These are phyloP conservation scores for Alnus rubra DNA, from an alignment of 306 rosid species.

Conservation along the genomic window DNA sequence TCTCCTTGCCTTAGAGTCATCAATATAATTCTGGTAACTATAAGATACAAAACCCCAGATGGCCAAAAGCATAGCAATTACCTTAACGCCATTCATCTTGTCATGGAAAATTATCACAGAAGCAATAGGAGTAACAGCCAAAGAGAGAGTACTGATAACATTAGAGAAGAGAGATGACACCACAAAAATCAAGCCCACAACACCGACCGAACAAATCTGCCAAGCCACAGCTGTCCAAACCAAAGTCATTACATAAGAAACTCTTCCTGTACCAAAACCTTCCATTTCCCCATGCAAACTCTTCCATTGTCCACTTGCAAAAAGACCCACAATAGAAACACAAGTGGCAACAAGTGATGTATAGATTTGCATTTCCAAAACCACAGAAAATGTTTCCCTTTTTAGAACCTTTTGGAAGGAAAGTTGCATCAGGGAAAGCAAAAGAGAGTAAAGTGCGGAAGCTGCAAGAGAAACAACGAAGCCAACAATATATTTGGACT, in stretches of 20 bases:
- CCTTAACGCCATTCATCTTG: slow-evolving; percentile 79
- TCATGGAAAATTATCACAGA: slow-evolving; percentile 77
- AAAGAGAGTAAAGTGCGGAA: slow-evolving; percentile 74
- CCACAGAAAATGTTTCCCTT: slow-evolving; percentile 81
- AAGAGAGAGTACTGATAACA: slow-evolving; percentile 81
- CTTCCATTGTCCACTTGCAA: slow-evolving; percentile 80
- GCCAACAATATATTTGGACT: slow-evolving; percentile 49
- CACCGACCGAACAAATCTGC: slow-evolving; percentile 92
- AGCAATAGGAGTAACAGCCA: slow-evolving; percentile 87
- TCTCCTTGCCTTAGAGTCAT: slow-evolving; percentile 54
- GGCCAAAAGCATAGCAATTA: slow-evolving; percentile 86
- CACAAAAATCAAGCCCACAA: slow-evolving; percentile 77
- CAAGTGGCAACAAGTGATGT: slow-evolving; percentile 74
- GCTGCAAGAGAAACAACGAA: slow-evolving; percentile 81
- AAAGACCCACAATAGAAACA: slow-evolving; percentile 64
- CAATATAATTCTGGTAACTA: slow-evolving; percentile 79
- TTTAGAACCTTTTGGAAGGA: slow-evolving; percentile 75
- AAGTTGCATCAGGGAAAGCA: slow-evolving; percentile 86
- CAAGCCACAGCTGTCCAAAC: slow-evolving; percentile 79
- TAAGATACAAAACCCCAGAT: slow-evolving; percentile 79
- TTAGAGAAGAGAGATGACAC: slow-evolving; percentile 92
- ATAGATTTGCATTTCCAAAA: slow-evolving; percentile 87
- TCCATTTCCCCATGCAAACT: slow-evolving; percentile 71
- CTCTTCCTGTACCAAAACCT: slow-evolving; percentile 53
- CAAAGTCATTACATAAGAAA: slow-evolving; percentile 69